Conservation (phyloP, 345 rosid species). For the Gossypioides kirkii region DNA sequence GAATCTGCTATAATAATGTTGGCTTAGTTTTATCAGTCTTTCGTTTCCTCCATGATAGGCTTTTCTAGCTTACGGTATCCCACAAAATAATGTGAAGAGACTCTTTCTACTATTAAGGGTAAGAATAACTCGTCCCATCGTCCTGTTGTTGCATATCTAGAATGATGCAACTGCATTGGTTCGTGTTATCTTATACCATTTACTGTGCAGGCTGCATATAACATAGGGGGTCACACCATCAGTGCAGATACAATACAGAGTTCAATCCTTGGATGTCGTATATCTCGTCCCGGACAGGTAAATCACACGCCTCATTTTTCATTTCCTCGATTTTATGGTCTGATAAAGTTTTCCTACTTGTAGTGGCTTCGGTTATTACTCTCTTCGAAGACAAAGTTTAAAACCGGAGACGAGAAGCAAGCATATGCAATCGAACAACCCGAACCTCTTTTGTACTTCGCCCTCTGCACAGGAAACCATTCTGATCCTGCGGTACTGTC, state of each 20-base stretch:
- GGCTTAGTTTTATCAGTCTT: slow-evolving; percentile 6
- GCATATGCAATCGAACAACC: slow-evolving; percentile 58
- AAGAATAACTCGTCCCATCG: not conserved
- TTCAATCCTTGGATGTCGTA: slow-evolving; percentile 75
- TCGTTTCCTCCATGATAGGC: slow-evolving; percentile 38
- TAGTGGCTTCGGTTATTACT: slow-evolving; percentile 83
- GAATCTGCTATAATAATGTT: not conserved
- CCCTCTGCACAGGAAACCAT: slow-evolving; percentile 86
- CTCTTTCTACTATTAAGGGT: slow-evolving; percentile 78
- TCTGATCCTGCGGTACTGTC: slow-evolving; percentile 85
- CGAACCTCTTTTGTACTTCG: slow-evolving; percentile 74
- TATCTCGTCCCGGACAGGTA: slow-evolving; percentile 98
- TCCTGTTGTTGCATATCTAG: not conserved
- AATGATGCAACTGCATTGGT: not conserved
- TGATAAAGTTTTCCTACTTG: slow-evolving; percentile 24
- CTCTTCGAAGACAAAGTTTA: slow-evolving; percentile 66
- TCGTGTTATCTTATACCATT: slow-evolving; percentile 17
- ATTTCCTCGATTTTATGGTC: slow-evolving; percentile 9
- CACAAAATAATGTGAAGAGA: slow-evolving; percentile 83
- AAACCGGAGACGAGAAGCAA: slow-evolving; percentile 61
- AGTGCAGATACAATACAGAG: slow-evolving; percentile 77
- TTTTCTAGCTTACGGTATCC: slow-evolving; percentile 85
- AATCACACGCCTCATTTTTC: slow-evolving; percentile 7
- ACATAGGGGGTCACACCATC: slow-evolving; percentile 83
- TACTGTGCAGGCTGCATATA: slow-evolving; percentile 80